phyloP scores from a whole-genome alignment of 495 filamentous ascomycete genomes.

The Penicillium parvum region DNA sequence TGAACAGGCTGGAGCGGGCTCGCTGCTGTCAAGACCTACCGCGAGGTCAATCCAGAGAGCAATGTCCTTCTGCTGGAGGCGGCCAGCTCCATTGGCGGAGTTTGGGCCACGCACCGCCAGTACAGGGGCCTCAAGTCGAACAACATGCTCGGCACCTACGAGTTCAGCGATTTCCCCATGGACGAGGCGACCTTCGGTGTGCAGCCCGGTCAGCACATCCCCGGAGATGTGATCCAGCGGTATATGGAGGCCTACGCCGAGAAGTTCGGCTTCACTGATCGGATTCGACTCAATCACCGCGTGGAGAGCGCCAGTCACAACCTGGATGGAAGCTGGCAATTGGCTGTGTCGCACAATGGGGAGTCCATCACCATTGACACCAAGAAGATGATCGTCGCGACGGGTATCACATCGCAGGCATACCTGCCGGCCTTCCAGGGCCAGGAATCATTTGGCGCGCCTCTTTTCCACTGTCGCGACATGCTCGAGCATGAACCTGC shows the following conservation, averaged over 20 bases:
- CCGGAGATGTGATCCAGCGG: conserved; percentile 57
- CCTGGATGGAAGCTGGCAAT: conserved; percentile 36
- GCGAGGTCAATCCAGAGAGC: conserved; percentile 48
- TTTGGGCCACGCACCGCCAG: conserved; percentile 61
- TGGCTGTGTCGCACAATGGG: conserved; percentile 23
- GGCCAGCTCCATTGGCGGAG: conserved; percentile 58
- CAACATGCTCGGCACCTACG: conserved; percentile 60
- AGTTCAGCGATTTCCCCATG: conserved; percentile 73
- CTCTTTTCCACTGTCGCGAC: conserved; percentile 61
- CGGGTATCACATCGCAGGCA: conserved; percentile 62
- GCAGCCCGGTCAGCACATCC: conserved; percentile 60
- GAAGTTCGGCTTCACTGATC: conserved; percentile 50
- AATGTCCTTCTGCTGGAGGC: conserved; percentile 52
- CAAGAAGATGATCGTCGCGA: conserved; percentile 63
- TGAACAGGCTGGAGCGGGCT: conserved; percentile 54
- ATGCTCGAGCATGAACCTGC: conserved; percentile 41
- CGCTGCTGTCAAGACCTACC: conserved; percentile 56
- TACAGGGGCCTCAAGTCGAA: conserved; percentile 67
- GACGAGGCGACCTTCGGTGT: conserved; percentile 55
- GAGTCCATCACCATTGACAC: conserved; percentile 33
- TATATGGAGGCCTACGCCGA: conserved; percentile 64
- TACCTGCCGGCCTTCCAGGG: conserved; percentile 50
- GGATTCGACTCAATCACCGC: conserved; percentile 49
- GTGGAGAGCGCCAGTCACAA: conserved; percentile 51
- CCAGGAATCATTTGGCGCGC: conserved; percentile 46